These are phyloP conservation scores for Penicillium steckii DNA, from an alignment of 495 filamentous ascomycete species.

Conservation along the genomic window DNA sequence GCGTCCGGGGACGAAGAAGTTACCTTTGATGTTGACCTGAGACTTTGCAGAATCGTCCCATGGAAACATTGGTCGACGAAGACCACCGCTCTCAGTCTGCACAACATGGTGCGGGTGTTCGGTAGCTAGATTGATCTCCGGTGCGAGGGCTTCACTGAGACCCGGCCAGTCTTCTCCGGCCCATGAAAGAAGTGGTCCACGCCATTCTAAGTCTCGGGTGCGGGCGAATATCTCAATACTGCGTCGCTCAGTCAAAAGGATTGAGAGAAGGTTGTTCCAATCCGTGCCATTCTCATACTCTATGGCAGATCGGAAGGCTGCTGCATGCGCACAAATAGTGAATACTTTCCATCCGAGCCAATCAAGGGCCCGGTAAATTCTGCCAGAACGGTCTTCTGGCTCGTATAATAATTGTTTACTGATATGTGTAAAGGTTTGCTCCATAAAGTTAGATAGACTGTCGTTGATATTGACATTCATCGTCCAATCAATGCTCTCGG, in stretches of 20 bases:
- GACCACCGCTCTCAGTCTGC: background rate
- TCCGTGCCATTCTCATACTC: background rate
- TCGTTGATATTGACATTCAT: background rate
- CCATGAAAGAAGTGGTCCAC: conserved; percentile 16
- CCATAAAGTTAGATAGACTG: background rate
- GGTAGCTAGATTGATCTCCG: conserved; percentile 9
- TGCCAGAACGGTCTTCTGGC: background rate
- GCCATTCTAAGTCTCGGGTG: conserved; percentile 30
- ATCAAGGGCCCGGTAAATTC: background rate
- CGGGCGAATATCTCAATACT: conserved; percentile 36
- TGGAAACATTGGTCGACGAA: conserved; percentile 14
- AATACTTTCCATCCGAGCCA: conserved; percentile 33
- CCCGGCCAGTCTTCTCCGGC: background rate
- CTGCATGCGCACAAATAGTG: conserved; percentile 30
- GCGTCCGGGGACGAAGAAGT: conserved; percentile 1
- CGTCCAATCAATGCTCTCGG: background rate
- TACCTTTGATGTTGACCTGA: conserved; percentile 20
- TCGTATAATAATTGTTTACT: background rate
- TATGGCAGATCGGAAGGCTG: conserved; percentile 28
- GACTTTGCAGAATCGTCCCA: background rate
- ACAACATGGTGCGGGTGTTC: conserved; percentile 27
- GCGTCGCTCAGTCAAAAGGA: conserved; percentile 14
- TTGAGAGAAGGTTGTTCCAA: conserved; percentile 19
- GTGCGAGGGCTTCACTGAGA: conserved; percentile 1
- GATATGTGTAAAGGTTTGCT: background rate